Evolutionary conservation across 2,329 filamentous ascomycete species (phyloP), one percentile per base, ranked within the genome.

Genomic region (Fusarium falciforme): DNA sequence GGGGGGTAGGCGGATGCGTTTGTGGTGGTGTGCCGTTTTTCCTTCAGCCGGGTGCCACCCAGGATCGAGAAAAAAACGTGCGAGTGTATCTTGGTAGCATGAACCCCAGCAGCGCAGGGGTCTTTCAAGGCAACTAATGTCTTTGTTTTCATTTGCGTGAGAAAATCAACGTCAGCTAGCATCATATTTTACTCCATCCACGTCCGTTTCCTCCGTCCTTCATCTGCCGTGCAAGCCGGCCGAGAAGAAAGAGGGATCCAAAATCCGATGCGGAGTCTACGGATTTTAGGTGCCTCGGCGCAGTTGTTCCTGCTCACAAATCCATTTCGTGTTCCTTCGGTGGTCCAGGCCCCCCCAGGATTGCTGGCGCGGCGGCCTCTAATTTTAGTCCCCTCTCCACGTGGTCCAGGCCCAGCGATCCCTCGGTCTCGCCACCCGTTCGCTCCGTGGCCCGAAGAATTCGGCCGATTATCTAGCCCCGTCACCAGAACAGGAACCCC

Each of bases 331-430:
- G 22, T 27, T 17, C 55, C 22, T 59, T 38, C 35, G 9, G 27
- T 9, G 57, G 38, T 17, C 44, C 29, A 52, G 55, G 38, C 42
- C 44, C 61, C 44, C 55, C 72, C 59, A 31, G 25, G 36, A 61
- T 74, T 62, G 40, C 59, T 67, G 27, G 38, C 40, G 52, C 35
- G 54, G 47, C 60, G 16, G 47, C 36, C 61, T 71, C 73, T 75
- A 74, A 76, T 64, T 73, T 75, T 75, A 76, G 73, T 16, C 33
- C 17, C 22, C 55, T 40, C 40, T 42, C 57, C 73, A 76, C 70
- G 73, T 75, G 73, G 64, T 73, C 73, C 54, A 73, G 73, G 38
- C 73, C 73, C 64, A 47, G 42, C 62, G 62, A 73, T 67, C 64
- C 6, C 47, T 70, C 63, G 66, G 47, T 74, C 72, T 74, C 69